Evolutionary conservation across 306 rosid species (phyloP), one percentile per base, ranked within the genome.

Genomic region (Inga oerstediana): DNA sequence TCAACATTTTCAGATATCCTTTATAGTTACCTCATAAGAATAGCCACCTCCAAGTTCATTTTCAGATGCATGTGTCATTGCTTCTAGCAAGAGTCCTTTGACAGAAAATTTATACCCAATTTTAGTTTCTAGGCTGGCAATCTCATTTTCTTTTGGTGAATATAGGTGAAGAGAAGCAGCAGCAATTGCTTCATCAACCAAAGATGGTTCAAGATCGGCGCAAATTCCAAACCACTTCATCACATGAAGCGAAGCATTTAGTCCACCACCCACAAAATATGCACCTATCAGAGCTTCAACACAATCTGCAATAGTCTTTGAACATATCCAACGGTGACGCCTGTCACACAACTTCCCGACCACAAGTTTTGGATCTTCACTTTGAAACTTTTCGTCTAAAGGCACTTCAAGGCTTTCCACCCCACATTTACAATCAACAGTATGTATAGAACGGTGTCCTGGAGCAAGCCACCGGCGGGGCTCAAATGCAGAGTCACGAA

Each of bases 391-490:
- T 45, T 7, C 77, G 69, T 91, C 93, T 72, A 89, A 72, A 69
- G 99, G 97, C 15, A 96, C 99, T 88, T 94, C 98, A 70, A 22
- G 81, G 46, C 92, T 87, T 79, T 94, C 99, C 84, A 96, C 89
- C 89, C 89, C 93, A 56, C 98, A 94, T 81, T 89, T 81, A 87
- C 99, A 96, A 76, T 73, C 78, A 84, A 88, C 91, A 34, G 90
- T 72, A 22, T 89, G 88, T 78, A 90, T 54, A 56, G 90, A 81
- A 82, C 24, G 72, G 76, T 96, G 97, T 81, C 98, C 99, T 0
- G 99, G 98, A 83, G 98, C 98, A 86, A 85, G 85, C 99, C 99
- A 96, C 45, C 99, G 97, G 39, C 97, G 97, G 13, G 98, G 97
- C 84, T 96, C 99, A 85, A 96, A 96, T 68, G 98, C 93, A 62